Evolutionary conservation across 2,329 filamentous ascomycete genomes (phyloP).

Genomic region (Phialemonium atrogriseum): DNA sequence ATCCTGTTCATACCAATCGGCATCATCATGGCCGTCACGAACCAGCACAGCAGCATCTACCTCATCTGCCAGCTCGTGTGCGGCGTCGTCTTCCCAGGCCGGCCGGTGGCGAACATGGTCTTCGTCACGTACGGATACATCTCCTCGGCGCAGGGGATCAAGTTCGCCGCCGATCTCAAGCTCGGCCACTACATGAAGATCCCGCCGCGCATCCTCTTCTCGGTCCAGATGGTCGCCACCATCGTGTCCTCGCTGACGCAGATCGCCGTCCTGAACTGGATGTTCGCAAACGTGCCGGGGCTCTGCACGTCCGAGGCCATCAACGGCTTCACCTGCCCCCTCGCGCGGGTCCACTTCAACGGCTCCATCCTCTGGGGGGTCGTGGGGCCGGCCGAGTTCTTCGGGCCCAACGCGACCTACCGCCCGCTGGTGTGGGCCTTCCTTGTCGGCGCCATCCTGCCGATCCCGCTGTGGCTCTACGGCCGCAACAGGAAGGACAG

Average conservation of each 20-base stretch:
- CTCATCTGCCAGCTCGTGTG: conserved; percentile 81
- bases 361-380: conserved; percentile 86
- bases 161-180: conserved; percentile 82
- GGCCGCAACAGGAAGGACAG: conserved; percentile 50
- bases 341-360: conserved; percentile 84
- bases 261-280: conserved; percentile 82
- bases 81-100: conserved; percentile 72
- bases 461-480: conserved; percentile 67
- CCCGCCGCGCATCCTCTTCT: conserved; percentile 68
- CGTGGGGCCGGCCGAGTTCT: conserved; percentile 75
- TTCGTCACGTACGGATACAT: conserved; percentile 91
- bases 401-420: conserved; percentile 68
- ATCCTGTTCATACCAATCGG: conserved; percentile 85
- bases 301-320: conserved; percentile 75
- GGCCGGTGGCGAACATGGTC: conserved; percentile 86
- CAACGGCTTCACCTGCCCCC: conserved; percentile 81
- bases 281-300: conserved; percentile 68
- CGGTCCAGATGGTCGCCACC: conserved; percentile 70
- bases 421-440: conserved; percentile 75
- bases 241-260: conserved; percentile 72
- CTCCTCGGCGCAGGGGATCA: conserved; percentile 79
- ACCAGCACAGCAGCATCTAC: conserved; percentile 81
- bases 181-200: conserved; percentile 86
- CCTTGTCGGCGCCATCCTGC: conserved; percentile 64
- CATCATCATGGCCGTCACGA: conserved; percentile 89